A percentile compares a stretch with the other conserved stretches of the same genome.
phyloP scores from a whole-genome alignment of 306 rosid species.

The Alnus rubra region DNA sequence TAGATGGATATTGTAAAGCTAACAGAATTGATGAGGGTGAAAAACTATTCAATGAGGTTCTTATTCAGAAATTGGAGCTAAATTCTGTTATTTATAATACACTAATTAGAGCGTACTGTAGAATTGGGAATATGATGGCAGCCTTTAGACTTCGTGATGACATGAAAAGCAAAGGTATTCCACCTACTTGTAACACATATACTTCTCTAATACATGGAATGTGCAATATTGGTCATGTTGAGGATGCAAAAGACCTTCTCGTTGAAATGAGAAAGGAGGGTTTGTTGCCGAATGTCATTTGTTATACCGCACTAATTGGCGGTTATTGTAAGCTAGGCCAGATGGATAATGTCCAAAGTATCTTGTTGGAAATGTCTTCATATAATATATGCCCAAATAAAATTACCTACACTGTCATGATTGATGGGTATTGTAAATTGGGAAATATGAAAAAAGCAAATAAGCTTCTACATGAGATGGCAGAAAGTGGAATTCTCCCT shows the following conservation, averaged over 20 bases:
- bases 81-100: constrained; percentile 61
- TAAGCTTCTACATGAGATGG: constrained; percentile 54
- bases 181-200: constrained; percentile 53
- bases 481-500: constrained; percentile 49
- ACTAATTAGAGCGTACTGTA: constrained; percentile 55
- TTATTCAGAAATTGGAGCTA: constrained; percentile 50
- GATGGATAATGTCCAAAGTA: constrained; percentile 48
- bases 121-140: constrained; percentile 42
- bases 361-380: constrained; percentile 53
- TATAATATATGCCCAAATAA: constrained; percentile 53
- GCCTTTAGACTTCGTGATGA: constrained; percentile 56
- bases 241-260: constrained; percentile 53
- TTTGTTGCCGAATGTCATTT: constrained; percentile 56
- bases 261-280: constrained; percentile 62
- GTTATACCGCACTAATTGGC: constrained; percentile 70
- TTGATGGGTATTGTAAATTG: constrained; percentile 65
- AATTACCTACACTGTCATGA: constrained; percentile 70
- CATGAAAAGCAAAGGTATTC: constrained; percentile 59
- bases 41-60: constrained; percentile 50
- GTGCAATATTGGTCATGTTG: constrained; percentile 55
- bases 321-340: constrained; percentile 73
- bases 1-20: constrained; percentile 62
- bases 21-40: constrained; percentile 56
- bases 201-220: constrained; percentile 76
- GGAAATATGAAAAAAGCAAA: constrained; percentile 63